Conservation (phyloP, 192 early-diverging fungal genomes). For the Backusella sp. region DNA sequence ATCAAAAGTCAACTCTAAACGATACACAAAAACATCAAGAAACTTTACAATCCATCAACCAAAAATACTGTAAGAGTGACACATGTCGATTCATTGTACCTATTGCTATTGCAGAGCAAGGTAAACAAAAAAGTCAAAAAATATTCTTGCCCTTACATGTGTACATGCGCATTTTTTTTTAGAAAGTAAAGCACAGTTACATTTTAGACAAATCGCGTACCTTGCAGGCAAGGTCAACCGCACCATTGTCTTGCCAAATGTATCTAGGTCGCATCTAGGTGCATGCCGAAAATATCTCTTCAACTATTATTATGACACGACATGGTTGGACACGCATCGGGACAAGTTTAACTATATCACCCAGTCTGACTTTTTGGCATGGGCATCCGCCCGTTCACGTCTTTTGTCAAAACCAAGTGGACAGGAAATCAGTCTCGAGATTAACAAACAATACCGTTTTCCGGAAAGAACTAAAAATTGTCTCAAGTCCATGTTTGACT, state of each 20-base stretch:
- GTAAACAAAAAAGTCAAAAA: slow-evolving; percentile 5
- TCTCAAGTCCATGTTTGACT: slow-evolving; percentile 19
- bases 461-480: slow-evolving; percentile 16
- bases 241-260: slow-evolving; percentile 41
- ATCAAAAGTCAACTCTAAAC: neutral
- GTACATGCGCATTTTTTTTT: neutral
- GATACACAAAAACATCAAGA: slow-evolving; percentile 1
- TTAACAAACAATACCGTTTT: neutral
- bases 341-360: slow-evolving; percentile 29
- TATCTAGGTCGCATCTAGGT: slow-evolving; percentile 36
- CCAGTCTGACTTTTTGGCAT: slow-evolving; percentile 22
- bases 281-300: slow-evolving; percentile 33
- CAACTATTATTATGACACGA: slow-evolving; percentile 33
- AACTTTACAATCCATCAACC: slow-evolving; percentile 5
- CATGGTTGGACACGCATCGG: slow-evolving; percentile 31
- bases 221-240: slow-evolving; percentile 29
- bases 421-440: slow-evolving; percentile 22
- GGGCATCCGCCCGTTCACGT: slow-evolving; percentile 18
- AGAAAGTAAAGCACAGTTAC: slow-evolving; percentile 44
- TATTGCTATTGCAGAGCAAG: slow-evolving; percentile 37
- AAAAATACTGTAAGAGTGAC: slow-evolving; percentile 25
- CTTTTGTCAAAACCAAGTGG: slow-evolving; percentile 10
- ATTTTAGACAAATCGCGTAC: slow-evolving; percentile 38
- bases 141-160: neutral
- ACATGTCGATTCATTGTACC: slow-evolving; percentile 33